Percentiles rank a stretch among this genome's conserved stretches.
phyloP scores from a whole-genome alignment of 345 rosid species.

The Cochlearia excelsa region DNA sequence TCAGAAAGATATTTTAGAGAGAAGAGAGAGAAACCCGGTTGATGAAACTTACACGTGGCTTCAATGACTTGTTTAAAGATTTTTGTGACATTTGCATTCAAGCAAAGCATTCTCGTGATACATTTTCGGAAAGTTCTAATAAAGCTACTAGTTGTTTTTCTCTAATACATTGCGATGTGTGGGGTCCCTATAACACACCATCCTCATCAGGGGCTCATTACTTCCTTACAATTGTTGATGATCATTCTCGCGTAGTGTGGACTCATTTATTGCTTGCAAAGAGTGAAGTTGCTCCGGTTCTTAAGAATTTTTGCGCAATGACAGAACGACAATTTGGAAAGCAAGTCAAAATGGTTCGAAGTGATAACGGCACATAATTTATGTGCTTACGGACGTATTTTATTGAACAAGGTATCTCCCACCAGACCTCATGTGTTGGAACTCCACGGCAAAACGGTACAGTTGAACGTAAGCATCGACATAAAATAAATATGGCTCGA shows the following conservation, averaged over 20 bases:
- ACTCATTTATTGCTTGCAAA: not conserved
- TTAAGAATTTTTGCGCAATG: not conserved
- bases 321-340: not conserved
- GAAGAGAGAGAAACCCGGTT: too few species aligned
- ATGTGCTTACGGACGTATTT: not conserved
- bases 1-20: too few species aligned
- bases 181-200: not conserved
- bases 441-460: too few species aligned
- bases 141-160: not conserved
- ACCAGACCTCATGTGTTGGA: too few species aligned
- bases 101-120: not conserved
- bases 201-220: not conserved
- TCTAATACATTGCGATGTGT: not conserved
- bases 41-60: not conserved
- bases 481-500: too few species aligned
- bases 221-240: not conserved
- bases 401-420: too few species aligned
- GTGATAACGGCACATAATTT: not conserved
- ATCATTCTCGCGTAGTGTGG: not conserved
- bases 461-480: too few species aligned
- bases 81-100: not conserved
- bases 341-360: not conserved
- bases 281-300: not conserved
- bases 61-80: not conserved
- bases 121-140: not conserved